Evolutionary conservation across 306 rosid genomes (phyloP).

Genomic region (Prunus kanzakura): DNA sequence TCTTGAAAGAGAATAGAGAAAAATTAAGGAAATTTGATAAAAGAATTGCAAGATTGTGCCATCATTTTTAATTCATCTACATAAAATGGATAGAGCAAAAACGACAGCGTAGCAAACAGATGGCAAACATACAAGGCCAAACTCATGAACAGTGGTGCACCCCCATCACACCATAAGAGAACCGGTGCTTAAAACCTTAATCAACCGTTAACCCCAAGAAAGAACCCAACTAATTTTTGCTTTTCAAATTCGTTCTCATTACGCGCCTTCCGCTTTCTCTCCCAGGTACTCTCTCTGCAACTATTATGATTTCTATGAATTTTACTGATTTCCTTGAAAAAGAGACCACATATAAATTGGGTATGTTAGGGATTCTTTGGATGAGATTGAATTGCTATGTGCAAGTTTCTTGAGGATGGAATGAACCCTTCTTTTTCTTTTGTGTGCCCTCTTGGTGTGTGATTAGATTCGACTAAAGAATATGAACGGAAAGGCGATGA

Average conservation of each 20-base stretch:
- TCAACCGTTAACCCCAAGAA: background rate
- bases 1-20: background rate
- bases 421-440: background rate
- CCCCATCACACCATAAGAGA: background rate
- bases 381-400: background rate
- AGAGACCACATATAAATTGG: background rate
- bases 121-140: too few species aligned
- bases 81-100: too few species aligned
- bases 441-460: background rate
- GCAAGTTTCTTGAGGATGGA: background rate
- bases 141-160: background rate
- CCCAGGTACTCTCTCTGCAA: background rate
- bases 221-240: background rate
- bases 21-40: too few species aligned
- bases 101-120: too few species aligned
- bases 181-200: background rate
- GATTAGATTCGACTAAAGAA: background rate
- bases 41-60: too few species aligned
- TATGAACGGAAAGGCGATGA: background rate
- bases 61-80: too few species aligned
- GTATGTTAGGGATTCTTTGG: background rate
- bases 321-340: background rate
- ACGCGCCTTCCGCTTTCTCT: background rate
- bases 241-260: background rate
- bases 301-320: conserved; percentile 1